Evolutionary conservation across 1,139 yeast genomes (phyloP), one percentile per base, ranked within the genome.

Genomic region (Yamadazyma spencermartinsiae): DNA sequence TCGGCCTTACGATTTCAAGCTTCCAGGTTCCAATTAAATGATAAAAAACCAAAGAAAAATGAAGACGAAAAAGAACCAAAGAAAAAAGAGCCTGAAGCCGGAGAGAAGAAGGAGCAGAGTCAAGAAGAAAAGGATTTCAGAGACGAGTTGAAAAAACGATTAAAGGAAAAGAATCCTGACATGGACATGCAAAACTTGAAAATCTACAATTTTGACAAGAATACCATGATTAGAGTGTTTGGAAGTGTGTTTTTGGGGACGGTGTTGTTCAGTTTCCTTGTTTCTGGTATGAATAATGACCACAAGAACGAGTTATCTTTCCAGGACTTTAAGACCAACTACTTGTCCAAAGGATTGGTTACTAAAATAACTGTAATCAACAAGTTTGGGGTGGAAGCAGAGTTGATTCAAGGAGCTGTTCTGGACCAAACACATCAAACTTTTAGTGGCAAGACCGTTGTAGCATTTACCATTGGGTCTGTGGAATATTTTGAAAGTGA

Each of bases 241-340:
- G 48, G 48, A 32, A 49, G 45, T 24, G 34, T 43, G 21, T 34
- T 45, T 39, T 32, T 54, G 32, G 45, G 50, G 28, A 28, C 50
- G 17, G 31, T 45, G 15, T 34, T 52, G 6, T 43, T 48, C 16
- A 31, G 49, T 12, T 45, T 53, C 20, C 35, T 54, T 19, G 39
- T 55, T 15, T 36, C 46, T 11, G 48, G 49, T 21, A 42, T 37
- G 4, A 44, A 46, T 4, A 42, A 46, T 21, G 53, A 52, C 20
- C 49, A 47, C 13, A 34, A 14, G 8, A 59, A 69, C 42, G 76
- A 77, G 47, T 70, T 92, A 46, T 85, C 97, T 2, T 88, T 87
- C 76, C 97, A 90, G 63, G 96, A 88, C 58, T 92, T 92, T 71
- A 86, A 86, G 56, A 76, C 82, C 16, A 81, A 84, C 43, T 88